These are phyloP conservation scores for Starmerella riodocensis DNA, from an alignment of 805 yeast species.

Conservation along the genomic window DNA sequence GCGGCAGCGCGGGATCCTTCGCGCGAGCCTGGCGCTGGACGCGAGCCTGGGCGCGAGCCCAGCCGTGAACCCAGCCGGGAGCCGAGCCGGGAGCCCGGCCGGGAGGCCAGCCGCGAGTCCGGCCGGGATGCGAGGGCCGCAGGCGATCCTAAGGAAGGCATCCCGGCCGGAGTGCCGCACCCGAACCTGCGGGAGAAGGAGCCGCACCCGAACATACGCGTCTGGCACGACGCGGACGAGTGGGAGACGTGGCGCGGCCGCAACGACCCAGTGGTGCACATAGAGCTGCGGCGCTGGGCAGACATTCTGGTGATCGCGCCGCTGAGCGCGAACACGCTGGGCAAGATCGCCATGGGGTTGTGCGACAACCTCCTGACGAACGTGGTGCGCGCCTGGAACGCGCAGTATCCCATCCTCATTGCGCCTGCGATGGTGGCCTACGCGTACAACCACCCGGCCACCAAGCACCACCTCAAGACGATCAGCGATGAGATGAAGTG, in stretches of 20 bases:
- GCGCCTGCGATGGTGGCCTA: conserved; percentile 96
- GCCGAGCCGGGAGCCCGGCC: not conserved
- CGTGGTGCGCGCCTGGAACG: conserved; percentile 91
- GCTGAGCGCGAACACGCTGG: conserved; percentile 78
- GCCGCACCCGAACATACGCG: conserved; percentile 32
- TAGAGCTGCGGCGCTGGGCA: conserved; percentile 60
- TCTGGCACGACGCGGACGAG: conserved; percentile 91
- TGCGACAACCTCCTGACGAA: conserved; percentile 87
- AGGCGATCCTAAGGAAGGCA: not conserved
- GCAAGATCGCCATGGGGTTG: conserved; percentile 78
- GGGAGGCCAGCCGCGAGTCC: not conserved
- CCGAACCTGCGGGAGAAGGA: conserved; percentile 5
- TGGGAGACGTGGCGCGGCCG: conserved; percentile 80
- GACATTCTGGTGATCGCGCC: conserved; percentile 75
- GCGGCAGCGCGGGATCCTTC: not conserved
- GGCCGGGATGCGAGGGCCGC: not conserved
- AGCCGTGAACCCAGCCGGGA: too few species aligned
- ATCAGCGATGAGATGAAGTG: conserved; percentile 86
- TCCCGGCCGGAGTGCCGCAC: too few species aligned
- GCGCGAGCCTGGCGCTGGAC: not conserved
- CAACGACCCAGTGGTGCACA: conserved; percentile 85
- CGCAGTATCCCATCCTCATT: conserved; percentile 70
- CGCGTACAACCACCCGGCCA: conserved; percentile 78
- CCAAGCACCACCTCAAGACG: conserved; percentile 65
- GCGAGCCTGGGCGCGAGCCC: too few species aligned